Percentiles rank a stretch among this genome's conserved stretches.
phyloP scores from a whole-genome alignment of 2,329 filamentous ascomycete genomes.

The Verticillium klebahnii region DNA sequence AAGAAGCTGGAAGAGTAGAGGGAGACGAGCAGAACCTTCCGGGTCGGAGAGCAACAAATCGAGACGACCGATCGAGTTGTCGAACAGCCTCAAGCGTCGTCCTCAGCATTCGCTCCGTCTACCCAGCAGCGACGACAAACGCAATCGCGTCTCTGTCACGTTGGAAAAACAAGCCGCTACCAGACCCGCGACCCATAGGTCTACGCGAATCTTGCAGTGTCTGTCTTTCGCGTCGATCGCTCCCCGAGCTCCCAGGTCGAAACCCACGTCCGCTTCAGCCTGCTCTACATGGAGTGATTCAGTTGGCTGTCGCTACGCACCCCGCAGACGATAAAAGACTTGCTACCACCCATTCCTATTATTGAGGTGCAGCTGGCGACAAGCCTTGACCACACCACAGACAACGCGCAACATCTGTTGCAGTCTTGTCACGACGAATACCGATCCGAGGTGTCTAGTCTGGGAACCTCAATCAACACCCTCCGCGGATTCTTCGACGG shows the following conservation, averaged over 20 bases:
- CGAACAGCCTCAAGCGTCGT: neutral
- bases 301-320: constrained; percentile 24
- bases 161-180: too few relatives aligned
- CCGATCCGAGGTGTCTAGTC: neutral
- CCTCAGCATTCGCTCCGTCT: neutral
- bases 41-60: too few relatives aligned
- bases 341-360: constrained; percentile 9
- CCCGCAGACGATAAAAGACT: constrained; percentile 19
- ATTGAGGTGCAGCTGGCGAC: constrained; percentile 5
- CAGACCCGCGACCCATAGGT: too few relatives aligned
- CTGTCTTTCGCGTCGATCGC: too few relatives aligned
- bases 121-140: too few relatives aligned
- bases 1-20: too few relatives aligned
- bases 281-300: constrained; percentile 27
- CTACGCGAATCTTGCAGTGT: too few relatives aligned
- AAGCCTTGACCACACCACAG: neutral
- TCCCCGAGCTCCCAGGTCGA: too few relatives aligned
- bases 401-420: neutral
- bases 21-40: too few relatives aligned
- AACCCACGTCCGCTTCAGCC: too few relatives aligned
- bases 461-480: neutral
- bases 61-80: too few relatives aligned
- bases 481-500: neutral
- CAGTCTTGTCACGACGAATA: constrained; percentile 1
- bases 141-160: too few relatives aligned